Conservation (phyloP, 2,329 filamentous ascomycete species). For the Arthrobotrys megalospora region DNA sequence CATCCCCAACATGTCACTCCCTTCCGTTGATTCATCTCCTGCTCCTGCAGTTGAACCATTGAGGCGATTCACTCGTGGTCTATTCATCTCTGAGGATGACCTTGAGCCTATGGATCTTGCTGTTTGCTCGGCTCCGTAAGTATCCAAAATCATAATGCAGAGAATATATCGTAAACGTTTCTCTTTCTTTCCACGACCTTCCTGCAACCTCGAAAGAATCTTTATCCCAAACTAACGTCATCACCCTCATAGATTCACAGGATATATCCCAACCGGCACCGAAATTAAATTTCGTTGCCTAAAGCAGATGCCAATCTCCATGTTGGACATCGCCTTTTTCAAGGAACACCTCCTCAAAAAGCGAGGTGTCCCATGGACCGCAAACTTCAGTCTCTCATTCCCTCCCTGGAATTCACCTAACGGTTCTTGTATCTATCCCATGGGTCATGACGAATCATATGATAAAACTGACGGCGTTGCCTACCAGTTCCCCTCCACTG, state of each 20-base stretch:
- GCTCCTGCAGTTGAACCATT: too few species aligned
- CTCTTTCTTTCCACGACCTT: too few species aligned
- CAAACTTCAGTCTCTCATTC: slow-evolving; percentile 4
- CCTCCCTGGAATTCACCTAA: neutral
- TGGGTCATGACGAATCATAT: neutral
- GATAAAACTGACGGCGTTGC: neutral
- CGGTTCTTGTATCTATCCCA: neutral
- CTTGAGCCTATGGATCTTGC: slow-evolving; percentile 1
- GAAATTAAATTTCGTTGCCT: slow-evolving; percentile 3
- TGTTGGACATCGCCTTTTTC: slow-evolving; percentile 1
- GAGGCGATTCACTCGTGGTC: neutral
- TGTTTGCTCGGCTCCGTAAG: neutral
- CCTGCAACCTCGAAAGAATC: too few species aligned
- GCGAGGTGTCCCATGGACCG: neutral
- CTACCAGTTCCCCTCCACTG: neutral
- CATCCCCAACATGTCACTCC: too few species aligned
- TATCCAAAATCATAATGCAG: neutral
- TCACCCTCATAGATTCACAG: neutral
- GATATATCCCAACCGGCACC: neutral
- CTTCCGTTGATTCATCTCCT: too few species aligned
- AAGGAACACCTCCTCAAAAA: neutral
- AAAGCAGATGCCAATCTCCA: neutral
- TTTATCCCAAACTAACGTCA: neutral
- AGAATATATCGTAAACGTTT: too few species aligned
- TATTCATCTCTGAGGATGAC: neutral